A percentile compares a stretch with the other conserved stretches of the same genome.
phyloP scores from a whole-genome alignment of 1,284 basidiomycete species.

The Tilletia setariae region DNA sequence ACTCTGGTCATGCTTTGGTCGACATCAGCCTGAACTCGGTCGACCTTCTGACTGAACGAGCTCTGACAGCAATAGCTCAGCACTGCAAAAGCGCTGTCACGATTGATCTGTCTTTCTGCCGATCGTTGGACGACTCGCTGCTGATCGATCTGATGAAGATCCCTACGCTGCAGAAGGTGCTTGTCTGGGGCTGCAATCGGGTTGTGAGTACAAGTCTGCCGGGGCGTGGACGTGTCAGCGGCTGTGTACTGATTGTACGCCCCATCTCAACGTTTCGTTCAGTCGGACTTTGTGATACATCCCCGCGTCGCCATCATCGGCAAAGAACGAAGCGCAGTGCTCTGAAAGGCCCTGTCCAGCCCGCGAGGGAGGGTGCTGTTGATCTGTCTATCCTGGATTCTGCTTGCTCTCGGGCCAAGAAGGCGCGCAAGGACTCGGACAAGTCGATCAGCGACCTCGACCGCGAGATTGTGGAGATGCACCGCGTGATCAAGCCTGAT shows the following conservation, averaged over 20 bases:
- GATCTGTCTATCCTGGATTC: no score
- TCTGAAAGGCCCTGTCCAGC: not conserved
- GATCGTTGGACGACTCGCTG: conserved; percentile 77
- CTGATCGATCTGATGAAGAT: conserved; percentile 56
- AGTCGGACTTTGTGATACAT: conserved; percentile 32
- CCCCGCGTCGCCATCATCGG: conserved; percentile 42
- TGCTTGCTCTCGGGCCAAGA: no score
- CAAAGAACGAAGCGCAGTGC: conserved; percentile 27
- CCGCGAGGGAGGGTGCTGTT: no score
- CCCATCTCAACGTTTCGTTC: no score
- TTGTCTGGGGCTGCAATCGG: conserved; percentile 20
- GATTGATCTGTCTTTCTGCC: conserved; percentile 83
- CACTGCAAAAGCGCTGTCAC: conserved; percentile 58
- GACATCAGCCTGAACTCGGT: conserved; percentile 72
- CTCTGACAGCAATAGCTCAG: conserved; percentile 56
- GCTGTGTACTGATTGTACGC: no score
- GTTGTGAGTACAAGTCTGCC: conserved; percentile 11
- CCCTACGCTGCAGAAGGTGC: conserved; percentile 15
- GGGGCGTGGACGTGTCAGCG: no score
- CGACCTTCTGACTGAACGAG: conserved; percentile 65
- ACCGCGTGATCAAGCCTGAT: conserved; percentile 64
- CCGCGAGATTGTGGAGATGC: conserved; percentile 66
- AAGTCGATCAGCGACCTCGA: conserved; percentile 60
- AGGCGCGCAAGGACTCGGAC: conserved; percentile 55
- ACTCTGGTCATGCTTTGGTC: conserved; percentile 67